Base-by-base conservation (phyloP, 192 early-diverging fungal species). In the Umbelopsis sp. region DNA sequence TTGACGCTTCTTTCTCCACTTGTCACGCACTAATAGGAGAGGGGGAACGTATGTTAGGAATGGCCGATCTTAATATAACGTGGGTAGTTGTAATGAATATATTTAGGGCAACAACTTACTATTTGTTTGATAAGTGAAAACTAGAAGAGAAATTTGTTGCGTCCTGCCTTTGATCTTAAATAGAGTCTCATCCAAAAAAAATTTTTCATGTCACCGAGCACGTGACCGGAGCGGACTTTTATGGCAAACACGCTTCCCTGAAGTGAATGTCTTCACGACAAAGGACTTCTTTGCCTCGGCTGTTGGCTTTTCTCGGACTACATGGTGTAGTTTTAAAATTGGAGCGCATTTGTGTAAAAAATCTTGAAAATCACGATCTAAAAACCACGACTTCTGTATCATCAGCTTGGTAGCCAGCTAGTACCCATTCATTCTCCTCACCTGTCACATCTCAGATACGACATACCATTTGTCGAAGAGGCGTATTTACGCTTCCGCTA, bases 1-100 rank as follows among this genome's bases (percentile, higher is more conserved):
- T 68, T 86, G 84, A 61, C 89, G 81, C 84, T 91, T 91, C 85
- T 91, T 91, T 72, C 83, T 84, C 89, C 89, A 91, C 86, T 91
- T 91, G 65, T 85, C 89, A 76, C 89, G 77, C 89, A 91, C 88
- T 71, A 74, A 55, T 68, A 53, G 50, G 27, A 30, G 3, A 46
- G 11, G 12, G 49, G 49, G 51, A 4, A 4, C 33, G 10, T 41
- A 41, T 6, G 37, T 41, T 41, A 41, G 37, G 10, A 10, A 41
- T 41, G 37, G 6, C 37, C 0, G 8, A 33, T 11, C 15, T 37
- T 61, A 61, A 30, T 35, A 35, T 61, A 8, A 27, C 55, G 35
- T 61, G 30, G 25, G 13, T 18, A 5, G 15, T 15, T 2, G 13
- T 35, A 61, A 11, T 61, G 21, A 52, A 25, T 7, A 21, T 27